A percentile compares a stretch with the other conserved stretches of the same genome.
These are phyloP conservation scores for Geoglossum cookeanum DNA, from an alignment of 2,329 filamentous ascomycete genomes.

Conservation along the genomic window DNA sequence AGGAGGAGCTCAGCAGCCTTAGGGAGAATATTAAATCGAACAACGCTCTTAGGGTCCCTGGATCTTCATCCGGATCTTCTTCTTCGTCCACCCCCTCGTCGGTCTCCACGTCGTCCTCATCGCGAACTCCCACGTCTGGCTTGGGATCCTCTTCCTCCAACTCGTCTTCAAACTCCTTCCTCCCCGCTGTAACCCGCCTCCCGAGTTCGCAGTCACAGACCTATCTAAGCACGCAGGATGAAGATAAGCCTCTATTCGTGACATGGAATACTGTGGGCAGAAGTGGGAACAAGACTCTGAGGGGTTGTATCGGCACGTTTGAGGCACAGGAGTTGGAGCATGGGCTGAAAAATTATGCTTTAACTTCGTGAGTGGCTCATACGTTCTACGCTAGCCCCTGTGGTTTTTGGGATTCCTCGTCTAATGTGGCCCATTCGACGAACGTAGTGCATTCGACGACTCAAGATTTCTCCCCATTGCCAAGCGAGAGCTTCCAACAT, in stretches of 20 bases:
- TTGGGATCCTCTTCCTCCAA: constrained; percentile 5
- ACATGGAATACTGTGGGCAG: constrained; percentile 70
- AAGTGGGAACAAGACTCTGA: constrained; percentile 44
- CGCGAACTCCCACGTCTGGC: not conserved
- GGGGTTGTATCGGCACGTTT: constrained; percentile 95
- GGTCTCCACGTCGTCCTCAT: constrained; percentile 1
- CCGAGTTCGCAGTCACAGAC: constrained; percentile 26
- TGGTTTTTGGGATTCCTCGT: constrained; percentile 37
- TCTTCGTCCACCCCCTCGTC: constrained; percentile 3
- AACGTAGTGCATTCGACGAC: constrained; percentile 43
- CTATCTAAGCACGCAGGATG: constrained; percentile 20
- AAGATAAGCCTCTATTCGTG: constrained; percentile 64
- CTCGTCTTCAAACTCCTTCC: constrained; percentile 9
- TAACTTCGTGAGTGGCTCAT: constrained; percentile 44
- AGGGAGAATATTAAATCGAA: constrained; percentile 10
- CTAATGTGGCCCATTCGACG: constrained; percentile 34
- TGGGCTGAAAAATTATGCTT: constrained; percentile 61
- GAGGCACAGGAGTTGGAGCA: constrained; percentile 52
- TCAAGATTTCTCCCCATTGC: constrained; percentile 40
- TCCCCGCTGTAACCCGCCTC: constrained; percentile 18
- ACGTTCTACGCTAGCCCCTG: not conserved
- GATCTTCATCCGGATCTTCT: constrained; percentile 3
- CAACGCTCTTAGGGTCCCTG: not conserved
- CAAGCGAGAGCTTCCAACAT: constrained; percentile 18
- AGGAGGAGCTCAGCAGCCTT: constrained; percentile 13